These are phyloP conservation scores for Hymenoscyphus fructigenus DNA, from an alignment of 2,329 filamentous ascomycete species.

Conservation along the genomic window DNA sequence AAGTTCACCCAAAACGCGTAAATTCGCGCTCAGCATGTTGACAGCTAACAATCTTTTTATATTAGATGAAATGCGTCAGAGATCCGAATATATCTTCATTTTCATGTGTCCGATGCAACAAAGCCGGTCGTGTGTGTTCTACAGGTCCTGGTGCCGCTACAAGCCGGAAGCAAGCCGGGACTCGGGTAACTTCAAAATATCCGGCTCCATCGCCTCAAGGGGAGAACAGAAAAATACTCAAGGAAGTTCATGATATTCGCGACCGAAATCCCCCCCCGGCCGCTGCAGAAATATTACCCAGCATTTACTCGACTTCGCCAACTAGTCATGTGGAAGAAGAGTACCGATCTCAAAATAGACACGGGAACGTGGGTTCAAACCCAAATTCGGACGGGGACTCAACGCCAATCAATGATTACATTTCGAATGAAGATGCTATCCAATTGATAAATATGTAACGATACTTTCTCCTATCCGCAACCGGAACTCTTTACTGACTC, in stretches of 20 bases:
- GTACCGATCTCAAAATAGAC: not conserved
- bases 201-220: not conserved
- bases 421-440: constrained; percentile 5
- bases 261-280: not conserved
- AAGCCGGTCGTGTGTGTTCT: constrained; percentile 1
- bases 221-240: not conserved
- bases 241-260: not conserved
- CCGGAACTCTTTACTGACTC: not conserved
- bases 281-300: not conserved
- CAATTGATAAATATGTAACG: not conserved
- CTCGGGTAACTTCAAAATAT: not conserved
- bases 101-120: constrained; percentile 1
- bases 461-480: not conserved
- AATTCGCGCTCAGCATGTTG: not conserved
- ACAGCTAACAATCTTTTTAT: too few species aligned
- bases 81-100: not conserved
- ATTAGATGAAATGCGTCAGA: constrained; percentile 3
- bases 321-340: not conserved
- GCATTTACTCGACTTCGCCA: not conserved
- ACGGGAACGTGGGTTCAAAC: not conserved
- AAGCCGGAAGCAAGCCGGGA: not conserved
- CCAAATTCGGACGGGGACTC: not conserved
- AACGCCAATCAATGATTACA: not conserved
- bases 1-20: too few species aligned
- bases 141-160: not conserved